These are phyloP conservation scores for Russula brevipes DNA, from an alignment of 768 basidiomycete species.

Conservation along the genomic window DNA sequence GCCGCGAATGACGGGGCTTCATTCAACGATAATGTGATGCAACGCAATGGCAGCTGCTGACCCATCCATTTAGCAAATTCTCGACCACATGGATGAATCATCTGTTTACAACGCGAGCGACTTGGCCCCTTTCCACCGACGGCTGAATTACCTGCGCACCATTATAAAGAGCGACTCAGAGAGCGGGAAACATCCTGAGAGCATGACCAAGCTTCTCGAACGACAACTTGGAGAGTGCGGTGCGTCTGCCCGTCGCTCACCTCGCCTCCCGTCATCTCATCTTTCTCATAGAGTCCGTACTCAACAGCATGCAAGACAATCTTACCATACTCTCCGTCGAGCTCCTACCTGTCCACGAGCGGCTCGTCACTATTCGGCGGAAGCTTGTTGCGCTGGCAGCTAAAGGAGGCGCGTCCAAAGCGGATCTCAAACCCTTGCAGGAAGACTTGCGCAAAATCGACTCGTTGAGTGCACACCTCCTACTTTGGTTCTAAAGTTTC, in stretches of 20 bases:
- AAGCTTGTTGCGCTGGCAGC: slow-evolving; percentile 85
- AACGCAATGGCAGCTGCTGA: slow-evolving; percentile 1
- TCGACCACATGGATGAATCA: slow-evolving; percentile 94
- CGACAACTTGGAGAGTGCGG: slow-evolving; percentile 90
- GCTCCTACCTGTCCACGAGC: slow-evolving; percentile 85
- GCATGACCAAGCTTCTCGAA: slow-evolving; percentile 84
- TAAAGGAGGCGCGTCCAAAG: slow-evolving; percentile 77
- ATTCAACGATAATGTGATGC: neutral
- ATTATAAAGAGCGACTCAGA: slow-evolving; percentile 83
- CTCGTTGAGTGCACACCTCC: slow-evolving; percentile 64
- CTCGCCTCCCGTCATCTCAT: neutral
- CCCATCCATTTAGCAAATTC: slow-evolving; percentile 63
- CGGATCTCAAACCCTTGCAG: slow-evolving; percentile 82
- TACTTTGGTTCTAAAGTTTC: neutral
- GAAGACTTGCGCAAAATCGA: slow-evolving; percentile 96
- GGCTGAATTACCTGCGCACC: slow-evolving; percentile 73
- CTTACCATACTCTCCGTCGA: slow-evolving; percentile 85
- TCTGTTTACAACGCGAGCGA: slow-evolving; percentile 90
- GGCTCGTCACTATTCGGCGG: slow-evolving; percentile 79
- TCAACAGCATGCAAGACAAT: slow-evolving; percentile 75
- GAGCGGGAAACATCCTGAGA: slow-evolving; percentile 75
- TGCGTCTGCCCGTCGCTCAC: slow-evolving; percentile 37
- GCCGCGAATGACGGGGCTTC: neutral
- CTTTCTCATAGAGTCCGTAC: slow-evolving; percentile 50
- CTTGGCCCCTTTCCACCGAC: slow-evolving; percentile 79